A percentile compares a stretch with the other conserved stretches of the same genome.
Evolutionary conservation across 306 rosid genomes (phyloP).

Genomic region (Potentilla sterilis): DNA sequence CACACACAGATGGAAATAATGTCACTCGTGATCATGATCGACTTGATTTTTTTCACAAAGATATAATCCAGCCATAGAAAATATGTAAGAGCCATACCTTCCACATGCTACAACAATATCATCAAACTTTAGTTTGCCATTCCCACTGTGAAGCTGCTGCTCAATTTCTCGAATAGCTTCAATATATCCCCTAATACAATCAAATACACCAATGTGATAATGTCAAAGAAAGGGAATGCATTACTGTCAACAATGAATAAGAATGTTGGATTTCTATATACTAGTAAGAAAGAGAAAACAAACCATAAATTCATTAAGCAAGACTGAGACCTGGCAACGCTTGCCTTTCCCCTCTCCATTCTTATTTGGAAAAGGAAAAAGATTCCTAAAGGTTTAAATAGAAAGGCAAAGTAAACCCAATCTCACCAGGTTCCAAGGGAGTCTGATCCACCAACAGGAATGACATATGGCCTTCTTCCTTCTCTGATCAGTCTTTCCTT

Average conservation of each 20-base stretch:
- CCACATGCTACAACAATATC: slow-evolving; percentile 96
- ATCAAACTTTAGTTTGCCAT: slow-evolving; percentile 55
- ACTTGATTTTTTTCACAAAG: background rate
- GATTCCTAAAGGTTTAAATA: background rate
- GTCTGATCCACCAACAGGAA: slow-evolving; percentile 94
- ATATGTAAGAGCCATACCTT: slow-evolving; percentile 50
- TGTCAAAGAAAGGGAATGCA: slow-evolving; percentile 8
- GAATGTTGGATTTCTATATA: background rate
- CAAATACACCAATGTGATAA: slow-evolving; percentile 5
- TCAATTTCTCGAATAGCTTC: slow-evolving; percentile 81
- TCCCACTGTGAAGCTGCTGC: slow-evolving; percentile 61
- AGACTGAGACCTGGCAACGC: background rate
- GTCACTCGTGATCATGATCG: background rate
- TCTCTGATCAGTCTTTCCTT: slow-evolving; percentile 72
- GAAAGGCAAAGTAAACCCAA: slow-evolving; percentile 13
- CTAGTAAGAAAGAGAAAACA: background rate
- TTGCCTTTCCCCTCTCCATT: background rate
- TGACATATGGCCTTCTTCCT: slow-evolving; percentile 87
- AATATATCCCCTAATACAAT: slow-evolving; percentile 77
- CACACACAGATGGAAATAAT: background rate
- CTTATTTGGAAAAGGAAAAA: background rate
- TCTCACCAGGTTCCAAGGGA: slow-evolving; percentile 88
- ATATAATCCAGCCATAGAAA: background rate
- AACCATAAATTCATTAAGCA: background rate
- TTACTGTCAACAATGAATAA: slow-evolving; percentile 3